phyloP scores from a whole-genome alignment of 495 filamentous ascomycete species.

The Mytilinidion resinicola region DNA sequence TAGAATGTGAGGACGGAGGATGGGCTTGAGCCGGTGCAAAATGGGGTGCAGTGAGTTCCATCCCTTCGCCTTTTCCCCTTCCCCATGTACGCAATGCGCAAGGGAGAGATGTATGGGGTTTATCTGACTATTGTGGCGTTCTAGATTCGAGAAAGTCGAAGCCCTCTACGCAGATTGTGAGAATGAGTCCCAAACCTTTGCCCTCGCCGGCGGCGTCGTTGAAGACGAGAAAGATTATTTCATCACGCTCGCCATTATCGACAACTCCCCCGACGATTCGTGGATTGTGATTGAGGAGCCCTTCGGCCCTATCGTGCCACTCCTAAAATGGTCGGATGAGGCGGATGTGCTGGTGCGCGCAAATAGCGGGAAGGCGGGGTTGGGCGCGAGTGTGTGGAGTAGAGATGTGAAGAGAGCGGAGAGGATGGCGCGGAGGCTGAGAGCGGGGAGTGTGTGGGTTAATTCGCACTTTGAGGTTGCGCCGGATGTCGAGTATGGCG shows the following conservation, averaged over 20 bases:
- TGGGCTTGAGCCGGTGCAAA: constrained; percentile 52
- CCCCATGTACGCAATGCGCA: constrained; percentile 31
- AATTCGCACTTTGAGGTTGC: constrained; percentile 33
- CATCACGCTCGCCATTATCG: constrained; percentile 45
- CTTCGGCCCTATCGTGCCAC: constrained; percentile 52
- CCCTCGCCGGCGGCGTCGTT: constrained; percentile 36
- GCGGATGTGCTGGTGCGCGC: constrained; percentile 52
- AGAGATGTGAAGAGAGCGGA: constrained; percentile 46
- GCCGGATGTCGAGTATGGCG: constrained; percentile 11
- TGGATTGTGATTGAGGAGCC: constrained; percentile 45
- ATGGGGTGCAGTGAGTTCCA: constrained; percentile 39
- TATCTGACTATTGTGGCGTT: background rate
- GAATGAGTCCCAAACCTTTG: constrained; percentile 33
- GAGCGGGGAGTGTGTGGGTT: constrained; percentile 54
- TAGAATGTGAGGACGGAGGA: constrained; percentile 40
- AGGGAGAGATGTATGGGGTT: constrained; percentile 29
- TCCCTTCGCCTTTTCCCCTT: background rate
- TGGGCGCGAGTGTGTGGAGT: constrained; percentile 55
- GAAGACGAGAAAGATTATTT: constrained; percentile 40
- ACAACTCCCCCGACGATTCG: constrained; percentile 42
- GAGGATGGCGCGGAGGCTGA: constrained; percentile 45
- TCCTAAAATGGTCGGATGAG: constrained; percentile 51
- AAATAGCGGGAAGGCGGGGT: constrained; percentile 50
- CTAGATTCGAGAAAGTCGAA: constrained; percentile 34
- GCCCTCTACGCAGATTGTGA: constrained; percentile 37